Base-by-base conservation (phyloP, 1,284 basidiomycete genomes). In the Ganoderma multipileum region DNA sequence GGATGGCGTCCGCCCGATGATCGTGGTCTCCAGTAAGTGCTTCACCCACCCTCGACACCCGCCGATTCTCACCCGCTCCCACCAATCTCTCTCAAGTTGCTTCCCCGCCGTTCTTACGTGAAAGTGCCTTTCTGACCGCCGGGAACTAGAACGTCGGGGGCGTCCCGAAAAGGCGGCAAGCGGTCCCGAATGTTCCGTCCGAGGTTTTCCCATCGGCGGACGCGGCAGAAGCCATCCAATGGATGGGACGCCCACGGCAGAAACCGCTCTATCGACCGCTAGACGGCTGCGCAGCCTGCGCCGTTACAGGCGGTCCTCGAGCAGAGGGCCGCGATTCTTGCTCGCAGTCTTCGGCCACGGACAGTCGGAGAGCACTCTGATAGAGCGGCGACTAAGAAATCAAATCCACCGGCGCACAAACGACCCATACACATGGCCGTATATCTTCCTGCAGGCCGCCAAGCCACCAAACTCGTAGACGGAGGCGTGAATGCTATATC, bases 11-110 rank as follows among this genome's bases (percentile, higher is more conserved):
- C 38, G 30, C 66, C 71, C 71, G 71, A 72, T 66, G 44, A 64
- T 72, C 71, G 71, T 69, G 71, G 71, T 12, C 58, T 63, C 66
- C 33, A n/a, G 59, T 16, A 39, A 58, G 58, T 64, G 62, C 61
- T 39, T 28, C 30, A 11, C 55, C 59, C 42, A 64, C 36, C 60
- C 20, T 26, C 55, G 23, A 14, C 54, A 26, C 50, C 33, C 18
- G 14, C 38, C 41, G 16, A 16, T 61, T 68, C 61, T 67, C 65
- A 66, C 58, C 58, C 36, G n/a, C 38, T 12, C 52, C 42, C 20
- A 20, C 6, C 20, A 9, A n/a, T 6, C 65, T 57, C 61, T 62
- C 47, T 63, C 36, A 55, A n/a, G n/a, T 63, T 44, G 23, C 60
- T 33, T 42, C 54, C 20, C 33, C 47, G 14, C 26, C 59, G 38